Conservation (phyloP, 1,139 yeast species). For the Yamadazyma jaroonii region DNA sequence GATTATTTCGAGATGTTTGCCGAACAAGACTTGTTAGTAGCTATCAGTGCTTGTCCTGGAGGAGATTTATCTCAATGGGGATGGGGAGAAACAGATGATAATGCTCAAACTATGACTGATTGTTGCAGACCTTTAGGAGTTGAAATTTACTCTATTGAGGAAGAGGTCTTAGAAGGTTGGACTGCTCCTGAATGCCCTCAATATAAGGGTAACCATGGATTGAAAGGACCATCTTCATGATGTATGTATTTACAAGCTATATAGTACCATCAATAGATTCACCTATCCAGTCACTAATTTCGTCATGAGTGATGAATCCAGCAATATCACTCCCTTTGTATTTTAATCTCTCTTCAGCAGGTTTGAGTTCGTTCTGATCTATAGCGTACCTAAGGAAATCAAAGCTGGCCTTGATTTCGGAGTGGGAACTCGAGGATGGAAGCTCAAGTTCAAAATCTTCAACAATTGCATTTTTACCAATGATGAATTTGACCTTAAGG, state of each 20-base stretch:
- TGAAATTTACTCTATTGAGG: slow-evolving; percentile 55
- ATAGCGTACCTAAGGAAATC: slow-evolving; percentile 28
- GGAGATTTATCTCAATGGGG: slow-evolving; percentile 71
- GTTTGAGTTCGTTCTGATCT: slow-evolving; percentile 18
- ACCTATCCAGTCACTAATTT: slow-evolving; percentile 48
- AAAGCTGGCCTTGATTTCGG: slow-evolving; percentile 23
- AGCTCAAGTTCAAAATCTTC: slow-evolving; percentile 20
- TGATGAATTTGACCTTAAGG: slow-evolving; percentile 33
- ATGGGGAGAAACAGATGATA: slow-evolving; percentile 58
- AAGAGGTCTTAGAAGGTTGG: slow-evolving; percentile 49
- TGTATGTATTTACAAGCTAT: slow-evolving; percentile 20
- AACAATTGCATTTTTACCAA: slow-evolving; percentile 39
- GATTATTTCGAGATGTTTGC: slow-evolving; percentile 69
- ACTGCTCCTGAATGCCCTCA: slow-evolving; percentile 46
- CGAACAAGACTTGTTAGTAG: slow-evolving; percentile 62
- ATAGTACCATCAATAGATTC: slow-evolving; percentile 44
- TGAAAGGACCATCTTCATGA: slow-evolving; percentile 20
- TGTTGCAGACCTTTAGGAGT: slow-evolving; percentile 64
- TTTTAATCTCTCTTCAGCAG: slow-evolving; percentile 15
- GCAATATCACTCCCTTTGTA: slow-evolving; percentile 46
- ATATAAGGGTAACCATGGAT: slow-evolving; percentile 58
- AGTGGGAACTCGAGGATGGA: slow-evolving; percentile 17
- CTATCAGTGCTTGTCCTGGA: slow-evolving; percentile 69
- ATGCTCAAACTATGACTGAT: slow-evolving; percentile 50
- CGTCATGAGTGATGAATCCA: slow-evolving; percentile 44